Percentiles rank a stretch among this genome's conserved stretches.
These are phyloP conservation scores for Penstemon newberryi DNA, from an alignment of 257 asterid species.

Conservation along the genomic window DNA sequence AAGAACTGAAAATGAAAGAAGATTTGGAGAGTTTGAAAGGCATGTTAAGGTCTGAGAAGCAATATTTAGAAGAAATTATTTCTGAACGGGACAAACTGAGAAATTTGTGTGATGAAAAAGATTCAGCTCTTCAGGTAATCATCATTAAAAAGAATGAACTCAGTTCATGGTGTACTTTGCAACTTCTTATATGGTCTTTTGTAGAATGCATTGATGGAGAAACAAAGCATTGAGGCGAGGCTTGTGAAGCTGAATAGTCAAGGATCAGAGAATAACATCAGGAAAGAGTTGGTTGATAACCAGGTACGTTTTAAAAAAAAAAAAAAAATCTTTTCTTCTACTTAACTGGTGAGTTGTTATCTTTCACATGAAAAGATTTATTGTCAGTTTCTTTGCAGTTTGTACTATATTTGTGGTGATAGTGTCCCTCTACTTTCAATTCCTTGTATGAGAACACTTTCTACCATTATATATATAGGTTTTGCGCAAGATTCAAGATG, in stretches of 20 bases:
- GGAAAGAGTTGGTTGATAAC: conserved; percentile 65
- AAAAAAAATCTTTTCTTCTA: neutral
- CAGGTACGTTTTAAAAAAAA: conserved; percentile 45
- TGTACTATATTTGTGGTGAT: neutral
- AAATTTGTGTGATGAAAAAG: conserved; percentile 64
- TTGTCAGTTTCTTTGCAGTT: neutral
- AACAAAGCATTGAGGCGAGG: conserved; percentile 64
- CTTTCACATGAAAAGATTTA: conserved; percentile 1
- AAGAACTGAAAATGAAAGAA: conserved; percentile 59
- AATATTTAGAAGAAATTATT: conserved; percentile 55
- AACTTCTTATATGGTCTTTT: conserved; percentile 33
- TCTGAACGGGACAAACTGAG: conserved; percentile 70
- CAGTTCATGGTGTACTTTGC: conserved; percentile 19
- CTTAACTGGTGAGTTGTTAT: conserved; percentile 1
- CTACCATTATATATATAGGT: conserved; percentile 44
- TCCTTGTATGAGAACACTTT: conserved; percentile 4
- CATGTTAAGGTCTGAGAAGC: conserved; percentile 65
- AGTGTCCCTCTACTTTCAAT: neutral
- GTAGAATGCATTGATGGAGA: conserved; percentile 72
- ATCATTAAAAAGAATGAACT: conserved; percentile 19
- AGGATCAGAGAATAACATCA: conserved; percentile 69
- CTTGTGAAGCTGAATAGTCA: conserved; percentile 59
- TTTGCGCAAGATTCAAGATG: conserved; percentile 75
- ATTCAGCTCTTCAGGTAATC: conserved; percentile 76
- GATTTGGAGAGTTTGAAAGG: conserved; percentile 67